A percentile compares a stretch with the other conserved stretches of the same genome.
Conservation (phyloP, 805 yeast species). For the Candida xiaguanensis region DNA sequence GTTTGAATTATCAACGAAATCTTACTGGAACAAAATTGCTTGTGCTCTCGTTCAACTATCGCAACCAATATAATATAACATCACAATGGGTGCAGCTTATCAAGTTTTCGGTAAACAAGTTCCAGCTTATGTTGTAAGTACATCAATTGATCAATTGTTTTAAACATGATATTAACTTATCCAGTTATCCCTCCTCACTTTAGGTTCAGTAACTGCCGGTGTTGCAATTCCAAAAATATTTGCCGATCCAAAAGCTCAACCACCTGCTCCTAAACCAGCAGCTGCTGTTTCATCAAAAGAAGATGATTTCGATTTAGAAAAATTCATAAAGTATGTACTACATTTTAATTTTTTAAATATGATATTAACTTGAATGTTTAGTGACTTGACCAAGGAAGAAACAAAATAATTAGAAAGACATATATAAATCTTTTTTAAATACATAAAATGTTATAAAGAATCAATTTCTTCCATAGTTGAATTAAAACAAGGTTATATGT, state of each 20-base stretch:
- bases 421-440: not conserved
- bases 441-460: too few species aligned
- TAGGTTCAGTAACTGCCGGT: slow-evolving; percentile 35
- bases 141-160: not conserved
- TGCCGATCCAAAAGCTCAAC: slow-evolving; percentile 7
- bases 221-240: slow-evolving; percentile 35
- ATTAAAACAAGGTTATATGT: too few species aligned
- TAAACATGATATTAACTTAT: not conserved
- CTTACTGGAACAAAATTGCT: slow-evolving; percentile 6
- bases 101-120: slow-evolving; percentile 44
- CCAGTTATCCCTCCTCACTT: slow-evolving; percentile 41
- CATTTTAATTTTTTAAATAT: not conserved
- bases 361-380: slow-evolving; percentile 21
- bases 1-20: slow-evolving; percentile 4
- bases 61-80: not conserved
- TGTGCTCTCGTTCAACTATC: slow-evolving; percentile 2
- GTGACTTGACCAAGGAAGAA: slow-evolving; percentile 42
- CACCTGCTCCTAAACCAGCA: slow-evolving; percentile 30
- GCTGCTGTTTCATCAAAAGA: slow-evolving; percentile 26
- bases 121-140: slow-evolving; percentile 42
- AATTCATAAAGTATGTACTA: slow-evolving; percentile 38
- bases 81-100: slow-evolving; percentile 38
- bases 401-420: slow-evolving; percentile 18
- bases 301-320: slow-evolving; percentile 43
- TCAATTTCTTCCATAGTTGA: too few species aligned